Base-by-base conservation (phyloP, 495 filamentous ascomycete species). In the Durotheca rogersii region DNA sequence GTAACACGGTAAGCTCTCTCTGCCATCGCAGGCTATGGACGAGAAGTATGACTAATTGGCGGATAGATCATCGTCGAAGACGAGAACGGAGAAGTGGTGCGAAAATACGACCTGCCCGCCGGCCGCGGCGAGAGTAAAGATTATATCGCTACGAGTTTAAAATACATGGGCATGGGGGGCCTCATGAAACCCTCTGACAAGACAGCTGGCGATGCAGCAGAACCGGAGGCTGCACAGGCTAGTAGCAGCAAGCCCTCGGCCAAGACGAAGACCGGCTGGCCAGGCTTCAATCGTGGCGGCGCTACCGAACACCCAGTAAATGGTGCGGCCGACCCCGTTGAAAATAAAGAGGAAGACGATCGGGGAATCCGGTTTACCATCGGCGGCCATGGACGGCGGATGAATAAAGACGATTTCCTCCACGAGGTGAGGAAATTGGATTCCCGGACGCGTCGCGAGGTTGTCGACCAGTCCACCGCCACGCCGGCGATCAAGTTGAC, bases 61-160 rank as follows among this genome's bases (percentile, higher is more conserved):
- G 43, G 56, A 14, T 62, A 83, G 66, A 92, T 99, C 57, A 96
- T 99, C 61, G 90, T 99, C 11, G 94, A 99, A 68, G 91, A 99
- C 58, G 90, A 92, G 65, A 87, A 96, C 64, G 94, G 94, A 20
- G 94, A 99, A 62, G 94, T 99, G 9, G 81, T 99, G 66, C 94
- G 95, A 75, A 95, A 93, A 50, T 97, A 95, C 66, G 89, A 95
- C 42, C 84, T 96, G 20, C 87, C 90, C 7, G 59, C 75, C 3
- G 61, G 67, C 3, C 54, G 69, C 2, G 41, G 47, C 55, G 36
- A 64, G 37, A 60, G 58, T 15, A 64, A 54, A 34, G 74, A 71
- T 42, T 64, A 70, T 32, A 69, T 73, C n/a, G 69, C 68, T 37
- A 64, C 72, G 14, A 60, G 73, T 27, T 61, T 74, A 37, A 75